Conservation (phyloP, 2,329 filamentous ascomycete genomes). For the Penicillium psychrosexuale region DNA sequence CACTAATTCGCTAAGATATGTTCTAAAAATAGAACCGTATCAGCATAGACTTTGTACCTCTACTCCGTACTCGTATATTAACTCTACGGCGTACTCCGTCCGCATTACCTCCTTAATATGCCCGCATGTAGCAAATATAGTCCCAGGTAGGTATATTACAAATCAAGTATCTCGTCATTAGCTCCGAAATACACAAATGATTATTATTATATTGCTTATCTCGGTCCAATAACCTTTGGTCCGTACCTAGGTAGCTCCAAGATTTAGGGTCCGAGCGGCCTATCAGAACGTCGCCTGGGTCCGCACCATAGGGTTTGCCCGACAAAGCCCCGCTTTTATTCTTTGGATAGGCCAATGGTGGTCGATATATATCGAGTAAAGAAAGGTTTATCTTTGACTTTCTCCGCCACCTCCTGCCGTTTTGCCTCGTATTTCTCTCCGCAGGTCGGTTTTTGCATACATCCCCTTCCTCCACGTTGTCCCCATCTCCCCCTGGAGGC, state of each 20-base stretch:
- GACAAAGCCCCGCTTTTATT: not conserved
- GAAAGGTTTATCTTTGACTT: slow-evolving; percentile 7
- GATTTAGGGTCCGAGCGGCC: not conserved
- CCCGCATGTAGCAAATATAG: too few relatives aligned
- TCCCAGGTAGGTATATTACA: too few relatives aligned
- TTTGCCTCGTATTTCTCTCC: slow-evolving; percentile 3
- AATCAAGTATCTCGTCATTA: too few relatives aligned
- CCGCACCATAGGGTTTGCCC: not conserved
- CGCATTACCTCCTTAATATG: too few relatives aligned
- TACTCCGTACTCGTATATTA: too few relatives aligned
- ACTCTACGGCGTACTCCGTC: too few relatives aligned
- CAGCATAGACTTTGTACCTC: too few relatives aligned
- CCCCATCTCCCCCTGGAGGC: not conserved
- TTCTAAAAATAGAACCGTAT: too few relatives aligned
- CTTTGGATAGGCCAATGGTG: slow-evolving; percentile 3
- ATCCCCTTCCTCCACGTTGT: not conserved
- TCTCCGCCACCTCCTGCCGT: slow-evolving; percentile 9
- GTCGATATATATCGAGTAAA: not conserved
- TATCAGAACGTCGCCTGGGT: not conserved
- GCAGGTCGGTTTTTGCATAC: not conserved
- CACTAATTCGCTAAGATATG: too few relatives aligned
- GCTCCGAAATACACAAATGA: too few relatives aligned
- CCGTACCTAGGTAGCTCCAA: not conserved
- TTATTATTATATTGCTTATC: not conserved
- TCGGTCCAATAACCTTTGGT: not conserved